Evolutionary conservation across 2,329 filamentous ascomycete genomes (phyloP).

Genomic region (Cladosporium sphaerospermum): DNA sequence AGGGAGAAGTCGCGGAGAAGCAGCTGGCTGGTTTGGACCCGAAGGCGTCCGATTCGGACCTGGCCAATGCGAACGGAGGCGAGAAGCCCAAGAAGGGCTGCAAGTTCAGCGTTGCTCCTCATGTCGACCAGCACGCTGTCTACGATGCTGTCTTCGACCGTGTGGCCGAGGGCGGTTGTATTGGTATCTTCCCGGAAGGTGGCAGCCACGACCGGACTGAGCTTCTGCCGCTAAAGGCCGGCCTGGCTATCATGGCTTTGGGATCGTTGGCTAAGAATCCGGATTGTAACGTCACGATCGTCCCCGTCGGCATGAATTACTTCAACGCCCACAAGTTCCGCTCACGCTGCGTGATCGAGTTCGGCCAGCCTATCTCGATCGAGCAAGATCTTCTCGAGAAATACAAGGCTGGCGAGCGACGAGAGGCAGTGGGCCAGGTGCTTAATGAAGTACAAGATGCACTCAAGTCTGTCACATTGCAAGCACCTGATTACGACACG

Average conservation of each 20-base stretch:
- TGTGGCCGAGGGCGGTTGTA: slow-evolving; percentile 74
- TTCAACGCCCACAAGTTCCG: slow-evolving; percentile 99
- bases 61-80: slow-evolving; percentile 50
- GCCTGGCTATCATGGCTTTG: slow-evolving; percentile 95
- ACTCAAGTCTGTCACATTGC: slow-evolving; percentile 82
- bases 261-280: slow-evolving; percentile 81
- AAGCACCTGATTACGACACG: slow-evolving; percentile 89
- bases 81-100: slow-evolving; percentile 63
- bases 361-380: slow-evolving; percentile 82
- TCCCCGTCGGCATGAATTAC: slow-evolving; percentile 98
- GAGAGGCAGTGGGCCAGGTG: slow-evolving; percentile 79
- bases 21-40: slow-evolving; percentile 79
- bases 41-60: slow-evolving; percentile 44
- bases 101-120: slow-evolving; percentile 81
- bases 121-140: slow-evolving; percentile 88
- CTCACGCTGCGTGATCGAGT: slow-evolving; percentile 91
- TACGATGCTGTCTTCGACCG: slow-evolving; percentile 89
- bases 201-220: slow-evolving; percentile 93
- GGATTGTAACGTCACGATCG: slow-evolving; percentile 83
- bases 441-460: slow-evolving; percentile 82
- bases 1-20: slow-evolving; percentile 63
- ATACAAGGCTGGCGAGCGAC: slow-evolving; percentile 74
- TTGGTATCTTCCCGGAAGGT: slow-evolving; percentile 95
- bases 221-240: slow-evolving; percentile 86
- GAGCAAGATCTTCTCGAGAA: slow-evolving; percentile 74